Base-by-base conservation (phyloP, 257 asterid genomes). In the Solanum neorickii region DNA sequence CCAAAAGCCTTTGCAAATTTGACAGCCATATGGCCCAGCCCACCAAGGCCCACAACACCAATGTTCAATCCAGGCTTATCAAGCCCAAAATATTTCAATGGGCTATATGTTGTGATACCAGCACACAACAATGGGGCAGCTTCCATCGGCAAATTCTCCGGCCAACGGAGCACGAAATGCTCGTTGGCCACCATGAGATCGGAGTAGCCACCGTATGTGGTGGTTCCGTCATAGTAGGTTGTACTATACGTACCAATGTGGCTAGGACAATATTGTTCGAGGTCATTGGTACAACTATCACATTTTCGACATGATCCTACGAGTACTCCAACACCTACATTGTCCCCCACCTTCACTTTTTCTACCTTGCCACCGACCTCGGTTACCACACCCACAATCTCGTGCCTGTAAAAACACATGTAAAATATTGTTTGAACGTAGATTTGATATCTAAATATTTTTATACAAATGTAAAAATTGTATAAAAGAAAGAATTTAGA, bases 1-100 rank as follows among this genome's bases (percentile, higher is more conserved):
- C 94, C 96, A 21, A 93, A 94, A 16, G 96, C 95, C 89, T 94
- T 93, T 2, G 95, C 97, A 42, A 93, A 94, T 86, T 94, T 94
- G 13, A 92, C 97, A 3, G 94, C 94, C 8, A 92, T 60, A 86
- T 93, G 96, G 59, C 95, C 95, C 9, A 94, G 88, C 5, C 96
- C 95, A 27, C 96, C 96, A 27, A 94, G 93, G 23, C 97, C 95
- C 1, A 92, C 95, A 29, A 93, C 86, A 7, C 95, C 97, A 14
- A 93, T 80, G 23, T 88, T 86, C 77, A 87, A 23, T 6, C 94
- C 94, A 3, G 94, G 93, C 87, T 92, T 92, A 88, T 93, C 92
- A n/a, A 94, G 92, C 66, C 92, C 95, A 75, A 86, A 92, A 86
- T 92, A 87, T 87, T 37, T 90, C 59, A 94, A 87, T 2, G 95